A percentile compares a stretch with the other conserved stretches of the same genome.
phyloP scores from a whole-genome alignment of 345 rosid species.

The Mercurialis annua region DNA sequence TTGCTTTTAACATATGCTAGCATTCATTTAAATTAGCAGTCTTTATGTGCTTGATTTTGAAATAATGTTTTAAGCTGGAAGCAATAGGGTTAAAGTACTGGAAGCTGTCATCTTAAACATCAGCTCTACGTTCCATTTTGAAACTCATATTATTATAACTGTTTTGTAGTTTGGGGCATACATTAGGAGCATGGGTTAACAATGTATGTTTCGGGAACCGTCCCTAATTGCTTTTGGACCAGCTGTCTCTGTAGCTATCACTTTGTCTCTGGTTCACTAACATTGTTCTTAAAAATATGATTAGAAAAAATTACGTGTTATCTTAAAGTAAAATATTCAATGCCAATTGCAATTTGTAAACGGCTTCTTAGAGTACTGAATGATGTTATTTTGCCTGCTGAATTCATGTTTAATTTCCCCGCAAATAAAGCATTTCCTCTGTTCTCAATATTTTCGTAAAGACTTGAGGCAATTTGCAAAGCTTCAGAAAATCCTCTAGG shows the following conservation, averaged over 20 bases:
- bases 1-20: neutral
- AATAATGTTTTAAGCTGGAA: slow-evolving; percentile 3
- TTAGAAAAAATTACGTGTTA: neutral
- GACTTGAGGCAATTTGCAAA: neutral
- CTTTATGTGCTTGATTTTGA: neutral
- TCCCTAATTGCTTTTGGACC: neutral
- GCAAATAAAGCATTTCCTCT: neutral
- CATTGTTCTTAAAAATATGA: neutral
- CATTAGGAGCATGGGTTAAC: neutral
- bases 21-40: neutral
- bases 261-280: neutral
- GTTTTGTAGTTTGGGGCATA: neutral
- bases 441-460: neutral
- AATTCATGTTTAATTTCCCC: neutral
- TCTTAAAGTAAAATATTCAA: neutral
- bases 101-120: neutral
- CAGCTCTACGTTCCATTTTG: neutral
- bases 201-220: neutral
- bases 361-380: neutral
- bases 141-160: neutral
- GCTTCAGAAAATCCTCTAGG: neutral
- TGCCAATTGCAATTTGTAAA: neutral
- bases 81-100: neutral
- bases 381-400: neutral
- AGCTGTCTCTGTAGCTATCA: neutral